Conservation (phyloP, 768 basidiomycete species). For the Exidia glandulosa region DNA sequence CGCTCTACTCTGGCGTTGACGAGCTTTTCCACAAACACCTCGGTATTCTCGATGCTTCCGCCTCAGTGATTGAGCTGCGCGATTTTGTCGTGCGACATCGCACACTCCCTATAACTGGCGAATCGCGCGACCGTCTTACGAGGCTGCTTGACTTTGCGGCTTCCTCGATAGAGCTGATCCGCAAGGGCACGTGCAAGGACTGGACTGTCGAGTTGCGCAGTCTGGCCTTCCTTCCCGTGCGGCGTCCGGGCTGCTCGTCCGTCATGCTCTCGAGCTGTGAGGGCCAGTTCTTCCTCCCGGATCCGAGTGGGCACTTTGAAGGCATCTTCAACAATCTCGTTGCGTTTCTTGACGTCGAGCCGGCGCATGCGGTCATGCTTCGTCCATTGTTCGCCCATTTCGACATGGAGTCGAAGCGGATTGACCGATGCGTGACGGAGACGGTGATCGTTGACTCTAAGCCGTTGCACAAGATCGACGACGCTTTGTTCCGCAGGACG, state of each 20-base stretch:
- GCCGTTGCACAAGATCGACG: neutral
- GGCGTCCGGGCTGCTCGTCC: neutral
- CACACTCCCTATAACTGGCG: neutral
- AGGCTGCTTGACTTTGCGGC: neutral
- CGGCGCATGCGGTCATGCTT: neutral
- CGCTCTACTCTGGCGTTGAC: slow-evolving; percentile 5
- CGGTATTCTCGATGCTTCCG: slow-evolving; percentile 6
- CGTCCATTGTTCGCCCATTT: neutral
- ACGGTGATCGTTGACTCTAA: neutral
- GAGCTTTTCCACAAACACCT: slow-evolving; percentile 11
- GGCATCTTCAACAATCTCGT: neutral
- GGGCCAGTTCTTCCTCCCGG: neutral
- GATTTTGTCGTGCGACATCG: neutral
- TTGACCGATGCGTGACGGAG: neutral
- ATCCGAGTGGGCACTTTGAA: neutral
- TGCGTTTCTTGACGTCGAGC: neutral
- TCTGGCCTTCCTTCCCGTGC: neutral
- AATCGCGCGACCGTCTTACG: neutral
- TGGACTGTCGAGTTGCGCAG: neutral
- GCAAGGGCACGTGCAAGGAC: neutral
- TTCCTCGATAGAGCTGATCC: neutral
- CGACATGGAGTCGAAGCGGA: neutral
- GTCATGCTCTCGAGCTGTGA: neutral
- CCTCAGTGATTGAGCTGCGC: slow-evolving; percentile 9
- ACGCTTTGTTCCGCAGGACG: neutral